Conservation (phyloP, 805 yeast genomes). For the Candida namnaoensis region DNA sequence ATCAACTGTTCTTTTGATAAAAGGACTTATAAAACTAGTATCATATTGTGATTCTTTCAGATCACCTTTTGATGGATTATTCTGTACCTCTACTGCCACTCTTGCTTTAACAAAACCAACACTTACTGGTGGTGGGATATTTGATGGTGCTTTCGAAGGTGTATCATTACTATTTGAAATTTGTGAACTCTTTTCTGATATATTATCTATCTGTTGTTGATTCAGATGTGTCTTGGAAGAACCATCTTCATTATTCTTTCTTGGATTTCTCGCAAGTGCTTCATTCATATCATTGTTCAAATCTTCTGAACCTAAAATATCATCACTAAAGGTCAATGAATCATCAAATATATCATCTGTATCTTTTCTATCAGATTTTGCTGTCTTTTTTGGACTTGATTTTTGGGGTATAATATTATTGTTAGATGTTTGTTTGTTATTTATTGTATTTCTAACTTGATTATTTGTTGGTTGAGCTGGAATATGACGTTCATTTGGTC, state of each 20-base stretch:
- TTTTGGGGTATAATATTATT: too few relatives aligned
- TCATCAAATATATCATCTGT: conserved; percentile 36
- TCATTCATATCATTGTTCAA: conserved; percentile 20
- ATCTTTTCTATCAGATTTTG: conserved; percentile 3
- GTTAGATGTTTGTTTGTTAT: too few relatives aligned
- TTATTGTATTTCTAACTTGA: too few relatives aligned
- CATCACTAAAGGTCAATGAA: conserved; percentile 46
- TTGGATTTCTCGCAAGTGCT: not conserved
- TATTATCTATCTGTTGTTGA: too few relatives aligned
- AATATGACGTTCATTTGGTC: not conserved
- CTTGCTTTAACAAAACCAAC: conserved; percentile 55
- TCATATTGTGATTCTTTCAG: conserved; percentile 29
- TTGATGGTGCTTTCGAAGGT: conserved; percentile 3
- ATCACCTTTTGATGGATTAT: conserved; percentile 20
- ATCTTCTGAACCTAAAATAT: conserved; percentile 27
- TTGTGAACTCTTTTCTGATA: not conserved
- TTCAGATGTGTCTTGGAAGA: too few relatives aligned
- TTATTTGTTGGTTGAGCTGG: not conserved
- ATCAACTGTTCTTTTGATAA: conserved; percentile 52
- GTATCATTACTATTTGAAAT: not conserved
- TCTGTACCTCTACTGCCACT: conserved; percentile 49
- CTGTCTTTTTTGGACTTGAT: not conserved
- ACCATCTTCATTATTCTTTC: too few relatives aligned
- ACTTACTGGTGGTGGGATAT: not conserved
- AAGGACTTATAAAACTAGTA: conserved; percentile 49